These are phyloP conservation scores for Zymoseptoria tritici DNA, from an alignment of 2,329 filamentous ascomycete species.

Conservation along the genomic window DNA sequence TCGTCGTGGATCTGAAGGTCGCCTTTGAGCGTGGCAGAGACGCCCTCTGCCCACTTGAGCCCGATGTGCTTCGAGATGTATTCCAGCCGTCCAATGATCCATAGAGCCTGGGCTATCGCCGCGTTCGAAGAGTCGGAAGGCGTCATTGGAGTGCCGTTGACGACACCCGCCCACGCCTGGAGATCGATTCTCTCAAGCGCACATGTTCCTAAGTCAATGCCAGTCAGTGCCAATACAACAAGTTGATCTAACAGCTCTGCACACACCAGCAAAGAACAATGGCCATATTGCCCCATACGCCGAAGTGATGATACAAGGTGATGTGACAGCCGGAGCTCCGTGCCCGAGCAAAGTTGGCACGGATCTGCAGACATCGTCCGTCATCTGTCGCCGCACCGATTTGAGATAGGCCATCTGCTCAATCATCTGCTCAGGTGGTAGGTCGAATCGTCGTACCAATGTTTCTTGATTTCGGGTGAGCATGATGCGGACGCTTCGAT, in stretches of 20 bases:
- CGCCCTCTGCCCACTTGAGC: constrained; percentile 25
- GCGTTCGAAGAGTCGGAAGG: constrained; percentile 12
- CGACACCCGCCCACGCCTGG: constrained; percentile 5
- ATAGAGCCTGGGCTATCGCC: constrained; percentile 22
- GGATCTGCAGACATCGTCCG: constrained; percentile 26
- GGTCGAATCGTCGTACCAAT: constrained; percentile 16
- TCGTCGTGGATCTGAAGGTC: constrained; percentile 20
- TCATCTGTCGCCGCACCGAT: constrained; percentile 22
- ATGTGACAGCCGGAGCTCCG: constrained; percentile 17
- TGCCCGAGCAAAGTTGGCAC: constrained; percentile 25
- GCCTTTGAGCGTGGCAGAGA: constrained; percentile 24
- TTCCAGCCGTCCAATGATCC: constrained; percentile 26
- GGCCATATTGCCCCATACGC: constrained; percentile 28
- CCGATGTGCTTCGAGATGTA: constrained; percentile 24
- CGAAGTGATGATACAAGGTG: constrained; percentile 20
- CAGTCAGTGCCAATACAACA: background rate
- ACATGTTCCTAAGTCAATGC: constrained; percentile 11
- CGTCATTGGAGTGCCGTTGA: constrained; percentile 3
- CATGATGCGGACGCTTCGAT: constrained; percentile 25
- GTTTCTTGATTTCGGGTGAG: constrained; percentile 24
- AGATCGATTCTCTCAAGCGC: constrained; percentile 24
- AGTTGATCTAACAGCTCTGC: background rate
- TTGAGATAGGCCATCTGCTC: constrained; percentile 22
- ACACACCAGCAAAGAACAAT: constrained; percentile 26
- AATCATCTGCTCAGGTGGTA: constrained; percentile 9